Evolutionary conservation across 352 stramenopile species (phyloP).

Genomic region (Globisporangium lucens): DNA sequence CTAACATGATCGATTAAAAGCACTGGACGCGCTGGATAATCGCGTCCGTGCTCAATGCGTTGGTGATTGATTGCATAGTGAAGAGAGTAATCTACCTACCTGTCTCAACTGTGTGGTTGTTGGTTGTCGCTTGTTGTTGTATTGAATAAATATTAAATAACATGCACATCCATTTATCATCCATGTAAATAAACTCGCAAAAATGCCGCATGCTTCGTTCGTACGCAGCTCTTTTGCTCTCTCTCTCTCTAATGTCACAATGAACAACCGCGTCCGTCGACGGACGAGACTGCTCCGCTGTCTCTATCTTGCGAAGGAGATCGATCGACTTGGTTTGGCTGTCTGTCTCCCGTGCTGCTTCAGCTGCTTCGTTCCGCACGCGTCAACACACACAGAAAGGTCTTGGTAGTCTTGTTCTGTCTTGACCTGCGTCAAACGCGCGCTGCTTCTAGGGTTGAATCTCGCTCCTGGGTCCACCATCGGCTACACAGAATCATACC

Average conservation of each 20-base stretch:
- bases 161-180: conserved; percentile 1
- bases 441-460: neutral
- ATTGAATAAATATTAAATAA: conserved; percentile 14
- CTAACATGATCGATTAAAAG: neutral
- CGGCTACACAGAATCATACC: neutral
- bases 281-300: neutral
- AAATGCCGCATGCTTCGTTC: conserved; percentile 1
- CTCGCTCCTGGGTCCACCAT: neutral
- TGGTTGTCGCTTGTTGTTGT: neutral
- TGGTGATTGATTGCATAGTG: neutral
- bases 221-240: neutral
- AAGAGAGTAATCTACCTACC: neutral
- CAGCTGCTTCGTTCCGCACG: conserved; percentile 7
- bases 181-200: conserved; percentile 3
- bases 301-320: neutral
- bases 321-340: no score
- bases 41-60: neutral
- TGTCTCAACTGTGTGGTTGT: neutral
- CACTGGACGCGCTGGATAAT: neutral
- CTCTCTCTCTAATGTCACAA: conserved; percentile 5
- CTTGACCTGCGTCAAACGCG: neutral
- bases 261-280: neutral
- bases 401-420: neutral
- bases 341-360: neutral
- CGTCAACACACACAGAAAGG: neutral